Conservation (phyloP, 2,329 filamentous ascomycete species). For the Epicoccum nigrum region DNA sequence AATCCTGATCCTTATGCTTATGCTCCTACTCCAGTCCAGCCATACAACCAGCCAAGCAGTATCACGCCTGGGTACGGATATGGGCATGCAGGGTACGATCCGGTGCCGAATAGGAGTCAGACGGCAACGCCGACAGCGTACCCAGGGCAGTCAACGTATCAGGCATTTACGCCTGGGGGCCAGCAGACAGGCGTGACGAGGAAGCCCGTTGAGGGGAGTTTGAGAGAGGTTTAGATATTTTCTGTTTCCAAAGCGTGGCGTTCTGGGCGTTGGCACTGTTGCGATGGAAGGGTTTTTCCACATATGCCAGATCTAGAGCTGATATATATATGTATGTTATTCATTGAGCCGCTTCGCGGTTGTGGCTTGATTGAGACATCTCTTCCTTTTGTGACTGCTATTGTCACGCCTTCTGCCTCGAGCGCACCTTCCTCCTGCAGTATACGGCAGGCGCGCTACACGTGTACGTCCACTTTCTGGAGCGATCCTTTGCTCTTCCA, state of each 20-base stretch:
- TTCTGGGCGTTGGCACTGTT: no score
- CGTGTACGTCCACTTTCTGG: no score
- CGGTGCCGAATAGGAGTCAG: not conserved
- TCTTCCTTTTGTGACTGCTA: no score
- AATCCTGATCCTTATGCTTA: not conserved
- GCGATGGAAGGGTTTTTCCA: no score
- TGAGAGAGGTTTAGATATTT: constrained; percentile 25
- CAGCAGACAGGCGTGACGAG: constrained; percentile 17
- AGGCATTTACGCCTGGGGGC: constrained; percentile 16
- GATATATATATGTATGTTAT: no score
- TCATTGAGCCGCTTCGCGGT: no score
- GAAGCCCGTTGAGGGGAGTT: constrained; percentile 25
- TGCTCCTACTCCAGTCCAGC: not conserved
- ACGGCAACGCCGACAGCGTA: constrained; percentile 13
- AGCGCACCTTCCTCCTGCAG: no score
- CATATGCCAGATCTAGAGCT: no score
- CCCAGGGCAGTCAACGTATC: constrained; percentile 23
- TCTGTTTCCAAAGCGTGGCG: not conserved
- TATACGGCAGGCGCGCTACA: no score
- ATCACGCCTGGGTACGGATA: not conserved
- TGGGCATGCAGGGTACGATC: not conserved
- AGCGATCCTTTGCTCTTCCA: no score
- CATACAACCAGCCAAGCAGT: constrained; percentile 2
- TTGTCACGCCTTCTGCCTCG: no score
- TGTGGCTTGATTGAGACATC: no score